Evolutionary conservation across 192 early-diverging fungal species (phyloP).

Genomic region (Coemansia sp.): DNA sequence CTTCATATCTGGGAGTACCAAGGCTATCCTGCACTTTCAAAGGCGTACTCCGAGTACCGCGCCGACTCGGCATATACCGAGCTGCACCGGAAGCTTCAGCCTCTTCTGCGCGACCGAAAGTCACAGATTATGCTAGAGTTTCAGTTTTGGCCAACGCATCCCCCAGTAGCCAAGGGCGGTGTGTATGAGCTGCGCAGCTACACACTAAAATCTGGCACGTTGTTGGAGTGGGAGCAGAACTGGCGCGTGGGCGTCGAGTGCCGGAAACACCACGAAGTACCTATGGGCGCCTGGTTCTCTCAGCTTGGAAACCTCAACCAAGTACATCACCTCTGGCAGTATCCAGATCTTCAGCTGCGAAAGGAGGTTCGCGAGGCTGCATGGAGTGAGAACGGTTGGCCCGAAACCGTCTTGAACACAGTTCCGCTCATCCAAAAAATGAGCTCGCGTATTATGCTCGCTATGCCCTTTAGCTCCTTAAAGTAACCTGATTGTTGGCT

Average conservation of each 20-base stretch:
- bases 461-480: constrained; percentile 75
- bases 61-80: constrained; percentile 67
- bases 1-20: constrained; percentile 93
- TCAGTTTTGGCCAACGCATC: constrained; percentile 83
- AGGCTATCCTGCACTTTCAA: constrained; percentile 78
- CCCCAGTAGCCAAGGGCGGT: constrained; percentile 72
- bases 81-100: constrained; percentile 66
- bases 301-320: constrained; percentile 86
- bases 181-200: constrained; percentile 94
- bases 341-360: constrained; percentile 83
- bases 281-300: constrained; percentile 95
- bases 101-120: constrained; percentile 69
- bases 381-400: constrained; percentile 94
- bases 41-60: constrained; percentile 60
- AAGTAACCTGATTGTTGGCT: constrained; percentile 43
- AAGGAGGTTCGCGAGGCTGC: constrained; percentile 89
- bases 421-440: constrained; percentile 79
- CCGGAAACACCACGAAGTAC: constrained; percentile 82
- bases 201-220: constrained; percentile 78
- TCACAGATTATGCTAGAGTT: constrained; percentile 92
- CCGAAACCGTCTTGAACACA: constrained; percentile 88
- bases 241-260: constrained; percentile 90
- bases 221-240: constrained; percentile 92
- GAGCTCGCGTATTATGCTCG: constrained; percentile 77
- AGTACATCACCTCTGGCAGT: constrained; percentile 93